Evolutionary conservation across 1,284 basidiomycete species (phyloP).

Genomic region (Apiotrichum siamense): DNA sequence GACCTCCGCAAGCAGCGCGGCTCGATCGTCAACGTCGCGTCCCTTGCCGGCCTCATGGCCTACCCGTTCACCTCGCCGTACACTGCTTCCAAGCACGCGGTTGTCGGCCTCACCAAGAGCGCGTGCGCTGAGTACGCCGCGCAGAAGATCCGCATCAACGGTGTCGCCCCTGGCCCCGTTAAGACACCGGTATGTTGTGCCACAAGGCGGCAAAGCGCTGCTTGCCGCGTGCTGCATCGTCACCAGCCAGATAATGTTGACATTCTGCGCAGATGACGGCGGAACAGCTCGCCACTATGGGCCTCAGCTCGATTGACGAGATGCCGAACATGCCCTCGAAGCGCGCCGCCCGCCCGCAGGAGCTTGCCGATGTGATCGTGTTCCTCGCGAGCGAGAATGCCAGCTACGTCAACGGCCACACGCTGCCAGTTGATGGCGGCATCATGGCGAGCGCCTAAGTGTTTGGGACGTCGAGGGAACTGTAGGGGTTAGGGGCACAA

Average conservation of each 20-base stretch:
- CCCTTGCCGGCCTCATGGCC: constrained; percentile 1
- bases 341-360: constrained; percentile 16
- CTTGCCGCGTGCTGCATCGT: too few relatives aligned
- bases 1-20: constrained; percentile 5
- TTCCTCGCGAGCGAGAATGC: constrained; percentile 28
- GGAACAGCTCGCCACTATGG: background rate
- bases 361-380: constrained; percentile 31
- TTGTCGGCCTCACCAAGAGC: constrained; percentile 11
- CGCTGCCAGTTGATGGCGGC: constrained; percentile 32
- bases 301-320: background rate
- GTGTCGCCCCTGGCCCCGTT: constrained; percentile 10
- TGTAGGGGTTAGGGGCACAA: too few relatives aligned
- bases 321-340: background rate
- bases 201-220: too few relatives aligned
- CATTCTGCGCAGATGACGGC: background rate
- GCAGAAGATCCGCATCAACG: constrained; percentile 11
- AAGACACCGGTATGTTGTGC: constrained; percentile 3
- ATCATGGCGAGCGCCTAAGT: too few relatives aligned
- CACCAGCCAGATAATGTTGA: background rate
- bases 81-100: constrained; percentile 15
- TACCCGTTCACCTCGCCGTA: background rate
- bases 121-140: constrained; percentile 11
- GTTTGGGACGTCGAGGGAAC: too few relatives aligned
- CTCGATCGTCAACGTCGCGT: constrained; percentile 18
- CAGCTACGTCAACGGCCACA: constrained; percentile 31